A percentile compares a stretch with the other conserved stretches of the same genome.
Evolutionary conservation across 257 asterid genomes (phyloP).

Genomic region (Penstemon eatonii): DNA sequence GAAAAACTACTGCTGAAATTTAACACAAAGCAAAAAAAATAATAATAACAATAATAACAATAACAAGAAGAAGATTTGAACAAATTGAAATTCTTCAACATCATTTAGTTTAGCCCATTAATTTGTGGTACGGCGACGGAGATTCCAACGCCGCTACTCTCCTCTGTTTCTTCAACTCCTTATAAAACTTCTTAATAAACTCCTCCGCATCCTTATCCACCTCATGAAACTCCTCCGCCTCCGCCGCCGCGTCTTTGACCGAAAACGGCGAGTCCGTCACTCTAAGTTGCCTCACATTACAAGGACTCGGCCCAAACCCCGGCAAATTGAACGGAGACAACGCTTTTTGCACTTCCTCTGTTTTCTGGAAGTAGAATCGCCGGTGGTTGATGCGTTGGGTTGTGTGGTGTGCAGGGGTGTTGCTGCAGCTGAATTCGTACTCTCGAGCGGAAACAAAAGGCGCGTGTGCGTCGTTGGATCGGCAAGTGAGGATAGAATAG

Average conservation of each 20-base stretch:
- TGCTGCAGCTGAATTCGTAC: slow-evolving; percentile 59
- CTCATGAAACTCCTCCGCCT: slow-evolving; percentile 13
- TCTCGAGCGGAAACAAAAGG: slow-evolving; percentile 42
- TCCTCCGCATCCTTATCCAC: slow-evolving; percentile 53
- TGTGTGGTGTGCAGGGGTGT: slow-evolving; percentile 31
- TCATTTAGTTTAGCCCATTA: slow-evolving; percentile 24
- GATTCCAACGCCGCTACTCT: slow-evolving; percentile 41
- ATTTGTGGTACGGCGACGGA: slow-evolving; percentile 46
- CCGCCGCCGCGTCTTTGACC: slow-evolving; percentile 8
- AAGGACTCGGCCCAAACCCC: slow-evolving; percentile 26
- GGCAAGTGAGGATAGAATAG: slow-evolving; percentile 42
- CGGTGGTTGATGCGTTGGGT: slow-evolving; percentile 10
- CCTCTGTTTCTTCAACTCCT: slow-evolving; percentile 46
- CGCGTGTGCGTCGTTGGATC: slow-evolving; percentile 27
- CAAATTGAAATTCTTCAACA: background rate
- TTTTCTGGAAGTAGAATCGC: background rate
- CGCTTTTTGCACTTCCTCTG: slow-evolving; percentile 25
- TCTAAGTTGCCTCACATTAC: slow-evolving; percentile 18
- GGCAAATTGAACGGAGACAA: slow-evolving; percentile 19
- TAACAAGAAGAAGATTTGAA: no score
- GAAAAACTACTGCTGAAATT: no score
- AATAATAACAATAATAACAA: no score
- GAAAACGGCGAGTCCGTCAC: slow-evolving; percentile 32
- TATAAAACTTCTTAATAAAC: slow-evolving; percentile 50
- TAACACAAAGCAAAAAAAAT: no score